phyloP scores from a whole-genome alignment of 2,329 filamentous ascomycete species.

The Cercospora sp. region DNA sequence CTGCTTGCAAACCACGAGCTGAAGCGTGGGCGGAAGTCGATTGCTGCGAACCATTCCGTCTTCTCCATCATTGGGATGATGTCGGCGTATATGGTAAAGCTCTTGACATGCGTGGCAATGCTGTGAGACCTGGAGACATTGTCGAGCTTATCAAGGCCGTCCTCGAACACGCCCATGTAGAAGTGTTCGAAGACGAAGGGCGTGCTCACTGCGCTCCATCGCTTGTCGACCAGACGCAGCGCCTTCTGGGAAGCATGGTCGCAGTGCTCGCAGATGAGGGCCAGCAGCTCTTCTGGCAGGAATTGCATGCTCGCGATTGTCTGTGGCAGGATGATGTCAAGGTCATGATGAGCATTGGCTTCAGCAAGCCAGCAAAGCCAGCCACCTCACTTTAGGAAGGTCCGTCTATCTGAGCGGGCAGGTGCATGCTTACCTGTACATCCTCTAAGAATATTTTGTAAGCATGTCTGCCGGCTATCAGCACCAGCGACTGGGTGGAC shows the following conservation, averaged over 20 bases:
- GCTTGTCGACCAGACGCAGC: slow-evolving; percentile 27
- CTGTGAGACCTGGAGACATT: slow-evolving; percentile 24
- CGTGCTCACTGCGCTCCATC: slow-evolving; percentile 23
- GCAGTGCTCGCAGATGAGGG: slow-evolving; percentile 28
- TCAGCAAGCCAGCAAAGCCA: slow-evolving; percentile 4
- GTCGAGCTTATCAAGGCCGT: slow-evolving; percentile 26
- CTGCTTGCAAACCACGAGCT: slow-evolving; percentile 7
- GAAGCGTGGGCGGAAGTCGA: slow-evolving; percentile 17
- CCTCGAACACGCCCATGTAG: slow-evolving; percentile 29
- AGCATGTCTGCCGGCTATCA: slow-evolving; percentile 23
- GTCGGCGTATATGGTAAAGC: slow-evolving; percentile 33
- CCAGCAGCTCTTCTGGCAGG: slow-evolving; percentile 30
- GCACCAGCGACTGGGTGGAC: slow-evolving; percentile 24
- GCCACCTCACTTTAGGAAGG: neutral
- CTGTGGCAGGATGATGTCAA: neutral
- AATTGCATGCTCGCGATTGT: neutral
- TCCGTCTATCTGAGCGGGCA: neutral
- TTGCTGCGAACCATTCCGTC: slow-evolving; percentile 13
- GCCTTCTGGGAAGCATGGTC: slow-evolving; percentile 26
- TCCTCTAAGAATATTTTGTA: neutral
- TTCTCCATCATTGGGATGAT: slow-evolving; percentile 28
- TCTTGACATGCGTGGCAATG: slow-evolving; percentile 31
- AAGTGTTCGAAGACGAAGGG: slow-evolving; percentile 30
- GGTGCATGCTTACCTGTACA: neutral
- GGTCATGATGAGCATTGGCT: neutral